Evolutionary conservation across 345 rosid genomes (phyloP).

Genomic region (Chamaenerion angustifolium): DNA sequence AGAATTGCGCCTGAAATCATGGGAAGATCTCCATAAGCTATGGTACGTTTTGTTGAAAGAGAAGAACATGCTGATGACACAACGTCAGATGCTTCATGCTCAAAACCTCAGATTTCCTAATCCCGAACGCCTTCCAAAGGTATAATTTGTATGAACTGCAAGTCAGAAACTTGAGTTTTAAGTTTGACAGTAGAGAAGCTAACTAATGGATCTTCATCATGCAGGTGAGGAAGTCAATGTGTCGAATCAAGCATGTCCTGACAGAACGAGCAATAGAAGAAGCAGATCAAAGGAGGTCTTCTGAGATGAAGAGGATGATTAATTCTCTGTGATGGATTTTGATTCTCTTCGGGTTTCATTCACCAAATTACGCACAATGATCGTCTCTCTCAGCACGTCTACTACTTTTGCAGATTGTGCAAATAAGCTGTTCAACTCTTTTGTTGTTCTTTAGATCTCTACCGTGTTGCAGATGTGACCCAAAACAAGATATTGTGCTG

Average conservation of each 20-base stretch:
- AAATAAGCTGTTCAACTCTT: background rate
- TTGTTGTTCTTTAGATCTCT: too few species aligned
- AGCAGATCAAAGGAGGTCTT: conserved; percentile 67
- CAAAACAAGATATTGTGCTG: too few species aligned
- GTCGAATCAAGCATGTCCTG: conserved; percentile 76
- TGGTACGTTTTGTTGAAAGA: conserved; percentile 88
- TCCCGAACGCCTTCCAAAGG: conserved; percentile 98
- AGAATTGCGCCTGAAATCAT: conserved; percentile 80
- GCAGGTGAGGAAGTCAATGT: conserved; percentile 79
- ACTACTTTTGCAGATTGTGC: background rate
- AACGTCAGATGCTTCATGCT: conserved; percentile 88
- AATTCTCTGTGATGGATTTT: conserved; percentile 46
- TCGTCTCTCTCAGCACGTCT: background rate
- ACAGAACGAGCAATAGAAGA: conserved; percentile 84
- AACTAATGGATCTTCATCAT: background rate
- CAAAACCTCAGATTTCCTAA: conserved; percentile 76
- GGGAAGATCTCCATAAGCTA: conserved; percentile 86
- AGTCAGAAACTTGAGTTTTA: background rate
- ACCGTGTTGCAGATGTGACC: too few species aligned
- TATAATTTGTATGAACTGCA: conserved; percentile 5
- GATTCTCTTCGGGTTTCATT: too few species aligned
- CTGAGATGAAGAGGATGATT: conserved; percentile 86
- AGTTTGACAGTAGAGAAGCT: background rate
- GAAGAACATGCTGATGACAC: conserved; percentile 97
- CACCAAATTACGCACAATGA: too few species aligned